Conservation (phyloP, 306 rosid species). For the Cucumis sativus region Cucumber_9930_V3 NC_026656.2:8652001-8652500, state of each 20-base stretch:
- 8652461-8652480: no score
- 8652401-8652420: no score
- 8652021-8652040: conserved; percentile 86
- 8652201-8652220: not conserved
- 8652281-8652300: conserved; percentile 86
- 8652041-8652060: conserved; percentile 69
- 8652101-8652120: conserved; percentile 18
- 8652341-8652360: no score
- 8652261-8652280: conserved; percentile 91
- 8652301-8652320: conserved; percentile 34
- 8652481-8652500: no score
- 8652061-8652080: conserved; percentile 73
- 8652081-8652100: conserved; percentile 90
- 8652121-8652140: not conserved
- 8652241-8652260: not conserved
- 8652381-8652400: no score
- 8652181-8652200: not conserved
- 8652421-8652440: no score
- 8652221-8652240: not conserved
- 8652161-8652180: not conserved
- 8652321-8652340: no score
- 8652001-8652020: conserved; percentile 82
- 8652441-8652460: no score
- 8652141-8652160: not conserved
- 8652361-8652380: no score